Conservation (phyloP, 2,329 filamentous ascomycete genomes). For the Thelonectria olida region DNA sequence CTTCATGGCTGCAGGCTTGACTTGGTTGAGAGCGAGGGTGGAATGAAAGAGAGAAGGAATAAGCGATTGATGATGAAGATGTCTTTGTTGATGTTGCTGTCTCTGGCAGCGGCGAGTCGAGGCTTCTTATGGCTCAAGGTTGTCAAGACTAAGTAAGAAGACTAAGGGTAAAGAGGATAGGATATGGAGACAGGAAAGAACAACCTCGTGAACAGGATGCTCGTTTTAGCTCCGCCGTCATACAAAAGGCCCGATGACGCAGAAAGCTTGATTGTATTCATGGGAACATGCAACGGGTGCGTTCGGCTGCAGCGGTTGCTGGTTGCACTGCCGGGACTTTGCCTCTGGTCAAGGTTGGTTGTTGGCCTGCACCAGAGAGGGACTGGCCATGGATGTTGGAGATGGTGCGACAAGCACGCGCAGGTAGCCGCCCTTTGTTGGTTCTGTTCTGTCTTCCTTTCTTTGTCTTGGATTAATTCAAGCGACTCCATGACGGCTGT, state of each 20-base stretch:
- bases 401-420: no score
- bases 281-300: not conserved
- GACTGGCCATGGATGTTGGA: no score
- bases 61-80: not conserved
- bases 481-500: no score
- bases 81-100: not conserved
- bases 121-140: slow-evolving; percentile 1
- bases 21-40: not conserved
- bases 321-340: slow-evolving; percentile 1
- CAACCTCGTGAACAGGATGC: no score
- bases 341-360: not conserved
- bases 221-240: not conserved
- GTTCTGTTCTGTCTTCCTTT: not conserved
- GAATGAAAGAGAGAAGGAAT: not conserved
- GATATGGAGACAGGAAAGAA: no score
- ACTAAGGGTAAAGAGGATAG: not conserved
- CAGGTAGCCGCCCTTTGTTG: no score
- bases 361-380: no score
- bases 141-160: not conserved
- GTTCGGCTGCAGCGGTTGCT: not conserved
- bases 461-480: not conserved
- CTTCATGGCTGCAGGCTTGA: slow-evolving; percentile 28
- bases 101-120: not conserved
- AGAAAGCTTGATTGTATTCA: slow-evolving; percentile 2
- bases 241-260: slow-evolving; percentile 1